Evolutionary conservation across 305 asterid species (phyloP).

Genomic region (Fraxinus floribunda): DNA sequence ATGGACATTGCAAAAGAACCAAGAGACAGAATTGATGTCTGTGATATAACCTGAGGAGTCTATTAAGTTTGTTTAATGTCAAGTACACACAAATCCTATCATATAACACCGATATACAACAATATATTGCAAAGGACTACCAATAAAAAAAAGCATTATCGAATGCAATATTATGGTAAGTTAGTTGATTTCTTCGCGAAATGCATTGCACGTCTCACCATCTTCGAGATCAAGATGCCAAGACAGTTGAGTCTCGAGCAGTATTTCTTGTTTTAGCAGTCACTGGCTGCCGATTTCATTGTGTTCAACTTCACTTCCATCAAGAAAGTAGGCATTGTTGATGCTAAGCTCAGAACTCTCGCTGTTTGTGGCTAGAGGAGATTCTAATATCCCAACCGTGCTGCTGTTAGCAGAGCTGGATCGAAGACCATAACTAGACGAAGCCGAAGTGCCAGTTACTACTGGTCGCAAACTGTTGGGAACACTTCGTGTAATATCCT

Average conservation of each 20-base stretch:
- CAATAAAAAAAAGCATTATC: constrained; percentile 41
- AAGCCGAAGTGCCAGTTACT: constrained; percentile 19
- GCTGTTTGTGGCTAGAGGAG: constrained; percentile 39
- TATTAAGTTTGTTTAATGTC: neutral
- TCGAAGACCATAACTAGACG: constrained; percentile 14
- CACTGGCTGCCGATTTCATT: constrained; percentile 22
- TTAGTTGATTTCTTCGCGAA: neutral
- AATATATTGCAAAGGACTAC: constrained; percentile 57
- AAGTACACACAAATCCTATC: constrained; percentile 17
- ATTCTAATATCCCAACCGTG: constrained; percentile 15
- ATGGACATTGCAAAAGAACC: neutral
- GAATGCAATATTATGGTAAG: constrained; percentile 44
- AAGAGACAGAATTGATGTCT: neutral
- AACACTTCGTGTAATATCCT: constrained; percentile 60
- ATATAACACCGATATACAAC: constrained; percentile 19
- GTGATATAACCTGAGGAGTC: neutral
- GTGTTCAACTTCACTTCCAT: constrained; percentile 26
- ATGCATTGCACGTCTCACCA: neutral
- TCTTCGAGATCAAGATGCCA: neutral
- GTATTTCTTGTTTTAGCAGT: constrained; percentile 13
- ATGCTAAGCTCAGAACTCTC: constrained; percentile 46
- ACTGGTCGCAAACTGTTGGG: constrained; percentile 27
- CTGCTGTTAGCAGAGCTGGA: constrained; percentile 30
- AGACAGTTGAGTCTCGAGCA: constrained; percentile 1
- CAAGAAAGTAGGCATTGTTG: constrained; percentile 27